A percentile compares a stretch with the other conserved stretches of the same genome.
Evolutionary conservation across 2,329 filamentous ascomycete genomes (phyloP).

Genomic region (Neocatenulostroma microsporum): DNA sequence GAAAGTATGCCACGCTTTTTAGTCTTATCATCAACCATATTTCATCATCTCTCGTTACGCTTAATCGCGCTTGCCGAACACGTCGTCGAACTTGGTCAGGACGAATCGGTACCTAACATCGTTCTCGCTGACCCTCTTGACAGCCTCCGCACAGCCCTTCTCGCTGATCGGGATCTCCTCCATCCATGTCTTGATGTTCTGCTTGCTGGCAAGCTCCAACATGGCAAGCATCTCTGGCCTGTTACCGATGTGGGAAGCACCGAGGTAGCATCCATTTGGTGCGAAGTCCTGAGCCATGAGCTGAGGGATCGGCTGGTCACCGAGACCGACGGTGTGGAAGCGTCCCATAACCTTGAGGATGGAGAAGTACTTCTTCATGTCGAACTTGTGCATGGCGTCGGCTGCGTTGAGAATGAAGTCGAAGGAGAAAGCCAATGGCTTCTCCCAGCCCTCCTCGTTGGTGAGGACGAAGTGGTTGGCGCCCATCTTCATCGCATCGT

Average conservation of each 20-base stretch:
- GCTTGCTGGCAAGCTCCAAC: slow-evolving; percentile 43
- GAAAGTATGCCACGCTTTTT: too few species aligned
- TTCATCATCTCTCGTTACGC: too few species aligned
- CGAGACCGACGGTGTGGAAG: slow-evolving; percentile 73
- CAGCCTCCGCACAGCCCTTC: slow-evolving; percentile 60
- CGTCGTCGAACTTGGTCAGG: slow-evolving; percentile 59
- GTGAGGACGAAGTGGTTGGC: slow-evolving; percentile 55
- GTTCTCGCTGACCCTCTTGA: slow-evolving; percentile 57
- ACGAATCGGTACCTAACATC: slow-evolving; percentile 65
- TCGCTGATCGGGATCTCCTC: slow-evolving; percentile 65
- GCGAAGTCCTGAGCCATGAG: slow-evolving; percentile 64
- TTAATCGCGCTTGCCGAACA: slow-evolving; percentile 47
- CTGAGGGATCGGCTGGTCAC: slow-evolving; percentile 63
- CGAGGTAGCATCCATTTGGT: slow-evolving; percentile 56
- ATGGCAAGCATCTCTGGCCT: slow-evolving; percentile 43
- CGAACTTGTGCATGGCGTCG: slow-evolving; percentile 49
- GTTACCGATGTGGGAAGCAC: slow-evolving; percentile 45
- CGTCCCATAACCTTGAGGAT: slow-evolving; percentile 73
- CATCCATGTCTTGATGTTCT: slow-evolving; percentile 47
- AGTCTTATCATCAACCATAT: too few species aligned
- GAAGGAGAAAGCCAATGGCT: slow-evolving; percentile 52
- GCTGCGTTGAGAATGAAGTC: slow-evolving; percentile 72
- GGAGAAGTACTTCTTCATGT: slow-evolving; percentile 55
- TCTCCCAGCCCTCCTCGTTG: slow-evolving; percentile 51
- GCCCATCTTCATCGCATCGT: slow-evolving; percentile 52